Percentiles rank a stretch among this genome's conserved stretches.
Evolutionary conservation across 495 filamentous ascomycete genomes (phyloP).

Genomic region (Penicillium riverlandense): DNA sequence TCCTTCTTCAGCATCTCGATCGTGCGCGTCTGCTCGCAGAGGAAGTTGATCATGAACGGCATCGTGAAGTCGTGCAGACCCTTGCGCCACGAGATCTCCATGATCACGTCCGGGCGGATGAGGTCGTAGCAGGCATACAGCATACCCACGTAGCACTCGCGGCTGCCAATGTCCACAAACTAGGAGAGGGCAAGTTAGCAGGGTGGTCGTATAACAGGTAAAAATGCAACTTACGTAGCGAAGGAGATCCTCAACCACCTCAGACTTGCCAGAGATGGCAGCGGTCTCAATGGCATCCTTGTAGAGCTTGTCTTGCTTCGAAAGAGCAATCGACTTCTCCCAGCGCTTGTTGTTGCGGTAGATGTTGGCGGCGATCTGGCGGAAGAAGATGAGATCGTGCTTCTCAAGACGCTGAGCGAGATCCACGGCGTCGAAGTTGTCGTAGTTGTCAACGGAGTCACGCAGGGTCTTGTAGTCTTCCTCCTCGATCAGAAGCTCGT

Average conservation of each 20-base stretch:
- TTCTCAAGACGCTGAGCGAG: conserved; percentile 89
- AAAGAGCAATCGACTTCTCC: conserved; percentile 98
- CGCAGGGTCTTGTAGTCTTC: conserved; percentile 98
- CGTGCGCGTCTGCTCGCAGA: conserved; percentile 81
- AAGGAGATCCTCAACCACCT: conserved; percentile 91
- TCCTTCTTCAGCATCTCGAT: conserved; percentile 85
- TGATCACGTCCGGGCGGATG: conserved; percentile 80
- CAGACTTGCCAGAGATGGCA: conserved; percentile 84
- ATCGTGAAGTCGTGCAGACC: conserved; percentile 96
- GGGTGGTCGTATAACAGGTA: background rate
- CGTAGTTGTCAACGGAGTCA: conserved; percentile 96
- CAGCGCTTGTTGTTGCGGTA: conserved; percentile 99
- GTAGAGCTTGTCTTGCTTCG: conserved; percentile 99
- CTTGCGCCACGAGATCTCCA: conserved; percentile 96
- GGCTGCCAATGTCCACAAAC: conserved; percentile 99
- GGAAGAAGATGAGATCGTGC: conserved; percentile 98
- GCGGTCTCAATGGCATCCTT: conserved; percentile 99
- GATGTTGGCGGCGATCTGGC: conserved; percentile 95
- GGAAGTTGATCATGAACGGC: conserved; percentile 99
- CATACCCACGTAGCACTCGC: conserved; percentile 99
- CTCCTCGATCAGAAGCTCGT: conserved; percentile 96
- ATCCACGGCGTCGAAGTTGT: conserved; percentile 97
- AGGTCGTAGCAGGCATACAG: conserved; percentile 98
- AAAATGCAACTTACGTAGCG: conserved; percentile 70
- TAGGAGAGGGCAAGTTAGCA: conserved; percentile 36